Conservation (phyloP, 371 early-diverging fungal species). For the Caulochytrium protostelioides region DNA sequence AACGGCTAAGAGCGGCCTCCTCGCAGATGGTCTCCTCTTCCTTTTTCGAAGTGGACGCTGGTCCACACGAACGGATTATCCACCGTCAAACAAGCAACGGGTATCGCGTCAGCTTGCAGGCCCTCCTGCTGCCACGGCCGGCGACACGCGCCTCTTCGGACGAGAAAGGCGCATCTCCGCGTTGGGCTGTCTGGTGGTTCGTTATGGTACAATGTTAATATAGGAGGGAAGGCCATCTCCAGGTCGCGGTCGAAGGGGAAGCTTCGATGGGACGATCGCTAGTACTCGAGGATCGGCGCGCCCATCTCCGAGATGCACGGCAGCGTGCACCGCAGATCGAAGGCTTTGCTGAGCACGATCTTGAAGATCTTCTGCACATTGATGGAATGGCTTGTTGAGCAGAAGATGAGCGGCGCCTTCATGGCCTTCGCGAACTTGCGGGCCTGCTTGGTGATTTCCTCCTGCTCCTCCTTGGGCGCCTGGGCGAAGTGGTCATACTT, state of each 20-base stretch:
- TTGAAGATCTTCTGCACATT: slow-evolving; percentile 94
- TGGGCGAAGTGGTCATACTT: slow-evolving; percentile 84
- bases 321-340: slow-evolving; percentile 77
- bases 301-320: slow-evolving; percentile 75
- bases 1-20: no score
- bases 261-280: background rate
- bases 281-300: slow-evolving; percentile 72
- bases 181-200: background rate
- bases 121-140: no score
- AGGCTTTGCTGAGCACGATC: slow-evolving; percentile 77
- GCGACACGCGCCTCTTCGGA: no score
- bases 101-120: no score
- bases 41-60: no score
- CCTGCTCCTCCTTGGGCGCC: slow-evolving; percentile 60
- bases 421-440: slow-evolving; percentile 75
- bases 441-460: slow-evolving; percentile 78
- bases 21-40: no score
- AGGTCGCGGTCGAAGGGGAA: no score
- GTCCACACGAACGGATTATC: no score
- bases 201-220: background rate
- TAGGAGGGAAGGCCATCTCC: no score
- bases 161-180: no score
- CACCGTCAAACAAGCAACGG: no score
- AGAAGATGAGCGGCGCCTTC: slow-evolving; percentile 83
- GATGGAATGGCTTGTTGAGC: slow-evolving; percentile 76